Conservation (phyloP, 495 filamentous ascomycete species). For the Penicillium roqueforti region DNA sequence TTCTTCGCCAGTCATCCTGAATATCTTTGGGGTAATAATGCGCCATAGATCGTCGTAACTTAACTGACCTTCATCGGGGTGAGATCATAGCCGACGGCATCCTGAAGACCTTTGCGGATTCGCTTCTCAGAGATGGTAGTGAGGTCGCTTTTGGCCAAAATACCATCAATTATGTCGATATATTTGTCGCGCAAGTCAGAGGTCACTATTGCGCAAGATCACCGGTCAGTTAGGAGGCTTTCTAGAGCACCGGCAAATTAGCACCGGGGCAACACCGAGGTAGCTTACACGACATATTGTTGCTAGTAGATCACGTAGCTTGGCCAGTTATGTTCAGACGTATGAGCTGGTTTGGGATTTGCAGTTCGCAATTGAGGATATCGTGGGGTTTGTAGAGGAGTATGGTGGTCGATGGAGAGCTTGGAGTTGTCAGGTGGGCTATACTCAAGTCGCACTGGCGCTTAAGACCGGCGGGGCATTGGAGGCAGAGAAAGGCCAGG, state of each 20-base stretch:
- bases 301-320: conserved; percentile 6
- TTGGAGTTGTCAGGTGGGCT: conserved; percentile 23
- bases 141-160: conserved; percentile 76
- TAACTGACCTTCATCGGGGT: conserved; percentile 73
- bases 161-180: conserved; percentile 84
- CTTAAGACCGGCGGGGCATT: conserved; percentile 43
- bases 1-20: not conserved
- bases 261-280: conserved; percentile 20
- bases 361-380: conserved; percentile 1
- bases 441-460: conserved; percentile 39
- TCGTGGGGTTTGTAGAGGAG: not conserved
- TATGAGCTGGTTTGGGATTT: not conserved
- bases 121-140: conserved; percentile 88
- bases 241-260: conserved; percentile 13
- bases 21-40: not conserved
- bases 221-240: conserved; percentile 5
- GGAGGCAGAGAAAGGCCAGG: conserved; percentile 11
- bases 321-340: not conserved
- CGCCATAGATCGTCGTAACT: not conserved
- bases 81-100: conserved; percentile 73
- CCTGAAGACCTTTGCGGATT: conserved; percentile 81
- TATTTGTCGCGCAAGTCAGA: conserved; percentile 63
- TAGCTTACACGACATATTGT: conserved; percentile 44
- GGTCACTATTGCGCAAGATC: conserved; percentile 51
- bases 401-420: conserved; percentile 2